phyloP scores from a whole-genome alignment of 257 asterid genomes.

The Solanum habrochaites region DNA sequence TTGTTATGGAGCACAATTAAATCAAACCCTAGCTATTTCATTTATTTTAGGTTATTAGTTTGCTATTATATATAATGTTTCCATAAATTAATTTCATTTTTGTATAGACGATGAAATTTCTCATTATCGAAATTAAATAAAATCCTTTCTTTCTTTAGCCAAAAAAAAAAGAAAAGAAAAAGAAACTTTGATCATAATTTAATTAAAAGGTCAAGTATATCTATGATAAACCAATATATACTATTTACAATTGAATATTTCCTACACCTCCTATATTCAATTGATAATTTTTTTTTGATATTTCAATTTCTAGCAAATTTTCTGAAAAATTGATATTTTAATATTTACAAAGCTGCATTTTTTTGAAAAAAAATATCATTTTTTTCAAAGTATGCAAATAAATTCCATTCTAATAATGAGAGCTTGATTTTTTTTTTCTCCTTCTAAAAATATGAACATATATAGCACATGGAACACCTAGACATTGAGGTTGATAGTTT shows the following conservation, averaged over 20 bases:
- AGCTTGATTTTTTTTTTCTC: background rate
- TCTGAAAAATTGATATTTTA: background rate
- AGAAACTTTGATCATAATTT: too few species aligned
- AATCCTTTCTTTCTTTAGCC: too few species aligned
- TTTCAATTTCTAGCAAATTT: background rate
- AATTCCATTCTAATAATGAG: background rate
- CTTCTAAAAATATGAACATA: background rate
- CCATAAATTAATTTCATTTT: too few species aligned
- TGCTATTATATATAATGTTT: too few species aligned
- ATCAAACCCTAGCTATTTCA: too few species aligned
- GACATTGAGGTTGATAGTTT: background rate
- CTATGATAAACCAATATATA: background rate
- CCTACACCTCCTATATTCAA: background rate
- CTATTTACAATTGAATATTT: background rate
- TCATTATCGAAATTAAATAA: too few species aligned
- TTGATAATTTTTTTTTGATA: background rate
- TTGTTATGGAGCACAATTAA: too few species aligned
- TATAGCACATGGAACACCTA: background rate
- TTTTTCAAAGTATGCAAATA: background rate
- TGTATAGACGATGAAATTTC: too few species aligned
- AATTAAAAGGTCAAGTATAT: background rate
- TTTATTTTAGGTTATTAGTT: too few species aligned
- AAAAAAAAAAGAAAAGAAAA: too few species aligned
- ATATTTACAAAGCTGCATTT: background rate
- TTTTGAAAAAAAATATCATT: background rate